Conservation (phyloP, 1,139 yeast species). For the Taphrina communis region DNA sequence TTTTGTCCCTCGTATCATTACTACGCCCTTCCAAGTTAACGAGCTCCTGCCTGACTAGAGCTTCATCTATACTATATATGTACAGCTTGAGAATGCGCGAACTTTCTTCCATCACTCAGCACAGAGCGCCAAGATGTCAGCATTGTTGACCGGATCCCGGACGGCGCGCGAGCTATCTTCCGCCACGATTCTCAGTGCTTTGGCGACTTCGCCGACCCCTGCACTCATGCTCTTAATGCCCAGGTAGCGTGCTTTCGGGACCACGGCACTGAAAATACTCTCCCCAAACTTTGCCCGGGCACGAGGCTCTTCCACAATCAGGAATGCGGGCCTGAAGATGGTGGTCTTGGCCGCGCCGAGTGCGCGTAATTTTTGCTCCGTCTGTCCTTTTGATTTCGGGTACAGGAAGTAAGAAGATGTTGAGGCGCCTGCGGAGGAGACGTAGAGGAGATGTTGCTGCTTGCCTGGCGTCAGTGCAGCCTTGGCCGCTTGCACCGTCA, state of each 20-base stretch:
- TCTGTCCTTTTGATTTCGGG: slow-evolving; percentile 38
- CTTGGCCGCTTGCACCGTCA: slow-evolving; percentile 24
- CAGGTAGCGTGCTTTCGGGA: slow-evolving; percentile 15
- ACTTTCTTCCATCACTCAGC: not conserved
- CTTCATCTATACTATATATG: too few relatives aligned
- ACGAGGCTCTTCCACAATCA: slow-evolving; percentile 16
- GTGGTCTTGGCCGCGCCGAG: slow-evolving; percentile 17
- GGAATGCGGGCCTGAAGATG: slow-evolving; percentile 27
- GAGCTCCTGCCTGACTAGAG: too few relatives aligned
- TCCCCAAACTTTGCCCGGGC: slow-evolving; percentile 13
- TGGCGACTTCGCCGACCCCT: slow-evolving; percentile 31
- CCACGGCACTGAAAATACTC: slow-evolving; percentile 9
- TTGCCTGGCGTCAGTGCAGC: slow-evolving; percentile 21
- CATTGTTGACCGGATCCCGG: slow-evolving; percentile 8
- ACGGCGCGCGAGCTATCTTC: slow-evolving; percentile 11
- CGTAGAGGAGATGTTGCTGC: slow-evolving; percentile 36
- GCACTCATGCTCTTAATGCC: slow-evolving; percentile 25
- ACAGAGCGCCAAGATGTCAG: slow-evolving; percentile 19
- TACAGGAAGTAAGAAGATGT: slow-evolving; percentile 25
- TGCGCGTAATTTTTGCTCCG: slow-evolving; percentile 29
- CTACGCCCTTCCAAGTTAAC: too few relatives aligned
- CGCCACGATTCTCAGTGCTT: slow-evolving; percentile 28
- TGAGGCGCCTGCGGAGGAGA: slow-evolving; percentile 31
- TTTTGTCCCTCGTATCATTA: too few relatives aligned
- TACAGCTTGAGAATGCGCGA: too few relatives aligned